Conservation (phyloP, 495 filamentous ascomycete species). For the Hyaloscypha variabilis region DNA sequence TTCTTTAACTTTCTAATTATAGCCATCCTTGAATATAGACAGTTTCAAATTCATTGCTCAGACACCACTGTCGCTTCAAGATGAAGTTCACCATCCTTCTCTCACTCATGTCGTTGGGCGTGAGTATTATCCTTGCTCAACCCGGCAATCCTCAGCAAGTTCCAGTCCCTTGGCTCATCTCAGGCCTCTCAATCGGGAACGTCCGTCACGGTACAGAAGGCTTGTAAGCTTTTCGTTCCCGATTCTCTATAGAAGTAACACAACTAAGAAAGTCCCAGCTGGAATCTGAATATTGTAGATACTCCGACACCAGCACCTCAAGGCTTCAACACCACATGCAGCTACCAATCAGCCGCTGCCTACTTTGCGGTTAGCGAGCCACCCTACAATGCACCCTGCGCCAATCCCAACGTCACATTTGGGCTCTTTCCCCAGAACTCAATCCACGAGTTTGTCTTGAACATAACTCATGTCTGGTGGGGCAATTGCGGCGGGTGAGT, state of each 20-base stretch:
- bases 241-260: neutral
- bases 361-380: slow-evolving; percentile 25
- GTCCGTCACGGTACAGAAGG: slow-evolving; percentile 28
- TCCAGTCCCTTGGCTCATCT: slow-evolving; percentile 23
- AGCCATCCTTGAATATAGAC: neutral
- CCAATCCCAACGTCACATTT: slow-evolving; percentile 25
- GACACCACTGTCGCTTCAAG: neutral
- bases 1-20: neutral
- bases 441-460: slow-evolving; percentile 13
- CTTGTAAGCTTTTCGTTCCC: slow-evolving; percentile 12
- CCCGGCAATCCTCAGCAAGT: slow-evolving; percentile 16
- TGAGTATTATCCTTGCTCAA: slow-evolving; percentile 1
- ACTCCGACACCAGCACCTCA: slow-evolving; percentile 22
- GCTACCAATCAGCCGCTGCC: slow-evolving; percentile 9
- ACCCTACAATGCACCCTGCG: slow-evolving; percentile 22
- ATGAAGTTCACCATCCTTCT: slow-evolving; percentile 8
- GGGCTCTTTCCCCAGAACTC: slow-evolving; percentile 16
- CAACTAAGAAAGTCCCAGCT: slow-evolving; percentile 7
- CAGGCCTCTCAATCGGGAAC: slow-evolving; percentile 12
- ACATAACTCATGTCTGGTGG: slow-evolving; percentile 23
- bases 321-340: slow-evolving; percentile 29
- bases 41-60: neutral
- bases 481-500: slow-evolving; percentile 17
- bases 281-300: slow-evolving; percentile 23
- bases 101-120: neutral